Evolutionary conservation across 202 grass and related monocot species (phyloP).

Genomic region (Cymbopogon flexuosus): DNA sequence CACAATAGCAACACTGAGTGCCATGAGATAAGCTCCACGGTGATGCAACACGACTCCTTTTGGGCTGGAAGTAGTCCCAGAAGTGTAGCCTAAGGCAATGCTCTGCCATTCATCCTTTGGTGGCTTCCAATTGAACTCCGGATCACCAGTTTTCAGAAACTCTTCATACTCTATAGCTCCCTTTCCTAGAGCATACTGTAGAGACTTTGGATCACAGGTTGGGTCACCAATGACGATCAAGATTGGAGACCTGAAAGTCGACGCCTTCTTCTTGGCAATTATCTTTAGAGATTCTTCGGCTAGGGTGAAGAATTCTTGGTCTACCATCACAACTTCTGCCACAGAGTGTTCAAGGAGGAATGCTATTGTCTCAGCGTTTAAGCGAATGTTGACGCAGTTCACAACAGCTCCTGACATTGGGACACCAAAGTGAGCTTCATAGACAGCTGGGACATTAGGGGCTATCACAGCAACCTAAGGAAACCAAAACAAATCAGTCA

Average conservation of each 20-base stretch:
- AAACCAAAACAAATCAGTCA: not conserved
- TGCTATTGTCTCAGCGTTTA: slow-evolving; percentile 55
- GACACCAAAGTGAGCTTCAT: slow-evolving; percentile 80
- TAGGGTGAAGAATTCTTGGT: slow-evolving; percentile 69
- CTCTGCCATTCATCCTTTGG: slow-evolving; percentile 79
- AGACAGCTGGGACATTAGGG: slow-evolving; percentile 75
- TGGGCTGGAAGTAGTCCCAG: slow-evolving; percentile 79
- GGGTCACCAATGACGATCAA: slow-evolving; percentile 45
- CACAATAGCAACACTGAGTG: slow-evolving; percentile 56
- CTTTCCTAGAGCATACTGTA: slow-evolving; percentile 38
- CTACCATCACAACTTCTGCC: slow-evolving; percentile 71
- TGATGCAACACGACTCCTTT: slow-evolving; percentile 79
- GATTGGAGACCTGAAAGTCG: slow-evolving; percentile 40
- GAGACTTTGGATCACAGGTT: slow-evolving; percentile 37
- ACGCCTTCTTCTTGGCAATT: slow-evolving; percentile 49
- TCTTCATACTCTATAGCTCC: slow-evolving; percentile 62
- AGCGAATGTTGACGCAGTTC: slow-evolving; percentile 59
- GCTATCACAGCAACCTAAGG: slow-evolving; percentile 73
- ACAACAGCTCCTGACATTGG: slow-evolving; percentile 88
- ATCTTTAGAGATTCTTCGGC: slow-evolving; percentile 65
- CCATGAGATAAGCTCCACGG: slow-evolving; percentile 78
- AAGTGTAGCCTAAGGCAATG: slow-evolving; percentile 79
- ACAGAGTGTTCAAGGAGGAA: slow-evolving; percentile 72
- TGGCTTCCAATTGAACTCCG: slow-evolving; percentile 51
- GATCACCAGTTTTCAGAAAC: slow-evolving; percentile 57